Evolutionary conservation across 345 rosid genomes (phyloP).

Genomic region (Sonneratia alba): DNA sequence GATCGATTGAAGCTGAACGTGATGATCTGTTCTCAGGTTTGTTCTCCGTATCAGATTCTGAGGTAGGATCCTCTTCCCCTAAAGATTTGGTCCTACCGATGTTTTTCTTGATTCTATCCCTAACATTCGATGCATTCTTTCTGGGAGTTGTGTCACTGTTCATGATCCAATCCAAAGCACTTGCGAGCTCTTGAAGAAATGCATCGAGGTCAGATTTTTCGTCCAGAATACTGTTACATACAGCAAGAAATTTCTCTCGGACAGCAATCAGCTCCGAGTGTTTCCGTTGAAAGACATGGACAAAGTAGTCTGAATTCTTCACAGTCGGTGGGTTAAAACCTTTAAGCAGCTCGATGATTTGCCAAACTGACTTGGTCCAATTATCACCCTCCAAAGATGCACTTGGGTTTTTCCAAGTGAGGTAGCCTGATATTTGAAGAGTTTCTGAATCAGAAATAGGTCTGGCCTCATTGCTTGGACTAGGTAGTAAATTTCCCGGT

Average conservation of each 20-base stretch:
- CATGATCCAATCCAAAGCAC: conserved; percentile 36
- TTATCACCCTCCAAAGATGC: conserved; percentile 10
- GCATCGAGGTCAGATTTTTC: conserved; percentile 23
- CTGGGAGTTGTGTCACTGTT: conserved; percentile 24
- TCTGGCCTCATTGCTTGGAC: not conserved
- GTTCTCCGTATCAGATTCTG: conserved; percentile 11
- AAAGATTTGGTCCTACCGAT: conserved; percentile 27
- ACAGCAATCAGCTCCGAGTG: conserved; percentile 27
- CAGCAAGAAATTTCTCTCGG: conserved; percentile 22
- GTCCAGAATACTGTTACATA: conserved; percentile 30
- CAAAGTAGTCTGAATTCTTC: conserved; percentile 16
- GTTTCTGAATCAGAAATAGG: conserved; percentile 15
- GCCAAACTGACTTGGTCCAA: conserved; percentile 28
- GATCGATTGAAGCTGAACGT: conserved; percentile 10
- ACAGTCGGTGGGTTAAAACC: conserved; percentile 12
- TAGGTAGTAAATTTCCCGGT: not conserved
- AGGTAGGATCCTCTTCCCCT: conserved; percentile 8
- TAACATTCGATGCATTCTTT: conserved; percentile 33
- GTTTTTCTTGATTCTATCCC: conserved; percentile 55
- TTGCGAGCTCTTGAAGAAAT: conserved; percentile 30
- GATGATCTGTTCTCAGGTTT: conserved; percentile 13
- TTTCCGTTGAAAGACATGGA: conserved; percentile 38
- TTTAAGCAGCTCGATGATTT: conserved; percentile 34
- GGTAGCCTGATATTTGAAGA: conserved; percentile 20
- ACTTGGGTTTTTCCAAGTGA: conserved; percentile 36